Evolutionary conservation across 2,329 filamentous ascomycete genomes (phyloP), one percentile per base, ranked within the genome.

Genomic region (Coniosporium tulheliwenetii): DNA sequence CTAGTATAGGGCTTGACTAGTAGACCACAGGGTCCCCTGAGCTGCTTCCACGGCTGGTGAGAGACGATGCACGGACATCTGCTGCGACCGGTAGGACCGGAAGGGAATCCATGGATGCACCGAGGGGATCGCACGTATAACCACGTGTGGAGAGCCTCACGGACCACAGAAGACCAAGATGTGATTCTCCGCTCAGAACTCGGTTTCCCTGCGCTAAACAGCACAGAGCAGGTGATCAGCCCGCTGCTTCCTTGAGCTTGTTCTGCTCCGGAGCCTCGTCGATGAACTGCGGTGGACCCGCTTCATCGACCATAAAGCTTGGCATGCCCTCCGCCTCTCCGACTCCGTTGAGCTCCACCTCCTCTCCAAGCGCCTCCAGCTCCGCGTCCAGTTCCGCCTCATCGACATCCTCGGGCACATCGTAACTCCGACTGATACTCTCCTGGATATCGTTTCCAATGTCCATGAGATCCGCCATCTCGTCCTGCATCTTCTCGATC

Each of bases 391-490:
- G 64, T 66, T 98, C 91, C 1, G 82, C 78, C 74, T 98, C 91
- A 59, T 96, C 89, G 15, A 98, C 86, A 59, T 96, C 91, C 53
- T 98, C 91, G 0, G 91, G 91, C 31, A 98, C 73, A 57, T 96
- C 89, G 61, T 98, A 98, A 50, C 83, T 84, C 47, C 91, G 66
- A 45, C 82, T 81, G 43, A 98, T 81, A 49, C 82, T 87, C 65
- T 96, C 91, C 64, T 98, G 86, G 44, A 98, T 98, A 62, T 98
- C 91, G 61, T 96, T 96, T 3, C 91, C 89, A 45, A 95, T 80
- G 56, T 98, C 91, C 76, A 98, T 84, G 52, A 98, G 61, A 63
- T 98, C 91, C 5, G 87, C 87, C 91, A 98, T 96, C 65, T 98
- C 89, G 59, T 98, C 91, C 73, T 98, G 89, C 71, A 98, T 75